A percentile compares a stretch with the other conserved stretches of the same genome.
These are phyloP conservation scores for Trametes gibbosa DNA, from an alignment of 768 basidiomycete genomes.

Conservation along the genomic window DNA sequence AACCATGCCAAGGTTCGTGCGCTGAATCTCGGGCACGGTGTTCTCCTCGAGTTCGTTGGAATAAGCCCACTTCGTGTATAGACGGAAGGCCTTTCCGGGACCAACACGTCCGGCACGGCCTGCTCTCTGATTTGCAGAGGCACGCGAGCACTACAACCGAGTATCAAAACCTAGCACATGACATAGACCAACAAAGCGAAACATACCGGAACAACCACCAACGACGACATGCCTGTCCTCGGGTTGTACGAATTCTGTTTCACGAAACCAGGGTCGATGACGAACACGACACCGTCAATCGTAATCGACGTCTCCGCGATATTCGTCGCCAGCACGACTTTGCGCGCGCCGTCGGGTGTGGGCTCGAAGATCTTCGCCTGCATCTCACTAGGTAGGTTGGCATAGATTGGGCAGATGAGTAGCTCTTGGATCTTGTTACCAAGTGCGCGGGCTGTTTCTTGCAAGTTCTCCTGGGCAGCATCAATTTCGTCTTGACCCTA, in stretches of 20 bases:
- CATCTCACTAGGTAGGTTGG: constrained; percentile 99
- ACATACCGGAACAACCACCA: constrained; percentile 91
- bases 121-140: constrained; percentile 95
- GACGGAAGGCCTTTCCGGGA: constrained; percentile 95
- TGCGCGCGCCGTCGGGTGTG: constrained; percentile 92
- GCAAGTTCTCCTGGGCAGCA: constrained; percentile 91
- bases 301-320: constrained; percentile 99
- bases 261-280: constrained; percentile 98
- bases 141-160: constrained; percentile 77
- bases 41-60: constrained; percentile 94
- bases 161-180: neutral
- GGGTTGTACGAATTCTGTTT: constrained; percentile 99
- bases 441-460: constrained; percentile 91
- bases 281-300: constrained; percentile 98
- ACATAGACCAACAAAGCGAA: neutral
- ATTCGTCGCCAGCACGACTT: constrained; percentile 97
- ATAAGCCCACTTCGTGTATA: constrained; percentile 99
- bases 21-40: constrained; percentile 97
- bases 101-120: constrained; percentile 98
- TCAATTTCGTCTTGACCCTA: constrained; percentile 99
- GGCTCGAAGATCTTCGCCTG: constrained; percentile 99
- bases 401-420: constrained; percentile 96
- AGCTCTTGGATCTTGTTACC: constrained; percentile 96
- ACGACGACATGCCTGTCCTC: constrained; percentile 95
- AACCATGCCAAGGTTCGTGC: constrained; percentile 96